These are phyloP conservation scores for Bombardia bombarda DNA, from an alignment of 495 filamentous ascomycete species.

Conservation along the genomic window DNA sequence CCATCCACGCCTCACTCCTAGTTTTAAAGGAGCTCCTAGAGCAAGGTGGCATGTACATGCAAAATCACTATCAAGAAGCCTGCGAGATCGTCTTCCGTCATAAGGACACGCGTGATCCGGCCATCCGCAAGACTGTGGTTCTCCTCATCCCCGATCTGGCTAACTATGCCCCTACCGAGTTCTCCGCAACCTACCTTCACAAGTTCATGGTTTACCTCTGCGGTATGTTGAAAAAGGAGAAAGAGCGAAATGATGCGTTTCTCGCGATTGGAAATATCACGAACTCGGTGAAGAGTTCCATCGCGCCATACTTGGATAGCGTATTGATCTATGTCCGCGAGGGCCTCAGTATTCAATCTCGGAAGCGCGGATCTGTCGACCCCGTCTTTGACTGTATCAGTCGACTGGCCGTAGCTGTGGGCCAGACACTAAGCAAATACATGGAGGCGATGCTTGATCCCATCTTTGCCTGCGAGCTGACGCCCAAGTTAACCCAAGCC, in stretches of 20 bases:
- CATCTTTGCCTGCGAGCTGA: slow-evolving; percentile 93
- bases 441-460: slow-evolving; percentile 94
- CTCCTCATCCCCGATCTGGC: slow-evolving; percentile 87
- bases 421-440: slow-evolving; percentile 93
- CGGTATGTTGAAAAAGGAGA: slow-evolving; percentile 89
- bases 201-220: slow-evolving; percentile 96
- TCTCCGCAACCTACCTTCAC: slow-evolving; percentile 74
- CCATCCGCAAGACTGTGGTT: slow-evolving; percentile 82
- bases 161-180: slow-evolving; percentile 81
- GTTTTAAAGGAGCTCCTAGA: slow-evolving; percentile 84
- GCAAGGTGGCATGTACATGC: slow-evolving; percentile 98
- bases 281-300: slow-evolving; percentile 86
- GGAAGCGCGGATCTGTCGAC: slow-evolving; percentile 69
- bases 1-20: slow-evolving; percentile 83
- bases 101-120: slow-evolving; percentile 82
- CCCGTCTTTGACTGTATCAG: slow-evolving; percentile 98
- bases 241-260: slow-evolving; percentile 86
- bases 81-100: slow-evolving; percentile 86
- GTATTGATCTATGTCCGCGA: slow-evolving; percentile 89
- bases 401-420: slow-evolving; percentile 87
- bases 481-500: slow-evolving; percentile 84
- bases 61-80: slow-evolving; percentile 73
- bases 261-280: slow-evolving; percentile 92
- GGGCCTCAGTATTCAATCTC: slow-evolving; percentile 69
- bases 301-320: slow-evolving; percentile 89